phyloP scores from a whole-genome alignment of 164 flowering plant species.

The grape (Vitis vinifera) region ASM3070453v1 NC_081806.1:8519501-8520000 shows the following conservation, averaged over 20 bases:
- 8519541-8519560: slow-evolving; percentile 50
- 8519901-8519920: slow-evolving; percentile 10
- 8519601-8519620: slow-evolving; percentile 62
- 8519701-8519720: slow-evolving; percentile 76
- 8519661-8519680: slow-evolving; percentile 92
- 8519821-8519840: not conserved
- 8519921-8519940: slow-evolving; percentile 13
- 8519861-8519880: slow-evolving; percentile 6
- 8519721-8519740: slow-evolving; percentile 85
- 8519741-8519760: slow-evolving; percentile 40
- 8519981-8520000: slow-evolving; percentile 96
- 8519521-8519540: slow-evolving; percentile 74
- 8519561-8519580: slow-evolving; percentile 64
- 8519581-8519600: slow-evolving; percentile 76
- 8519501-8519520: slow-evolving; percentile 62
- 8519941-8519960: slow-evolving; percentile 3
- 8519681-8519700: slow-evolving; percentile 93
- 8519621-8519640: slow-evolving; percentile 60
- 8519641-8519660: slow-evolving; percentile 73
- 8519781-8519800: slow-evolving; percentile 38
- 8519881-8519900: slow-evolving; percentile 3
- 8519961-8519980: slow-evolving; percentile 39
- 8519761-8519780: slow-evolving; percentile 65
- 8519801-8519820: slow-evolving; percentile 8
- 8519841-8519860: slow-evolving; percentile 5